Evolutionary conservation across 164 flowering plant genomes (phyloP), one percentile per base, ranked within the genome.

Genomic region (Stephania yunnanensis): DNA sequence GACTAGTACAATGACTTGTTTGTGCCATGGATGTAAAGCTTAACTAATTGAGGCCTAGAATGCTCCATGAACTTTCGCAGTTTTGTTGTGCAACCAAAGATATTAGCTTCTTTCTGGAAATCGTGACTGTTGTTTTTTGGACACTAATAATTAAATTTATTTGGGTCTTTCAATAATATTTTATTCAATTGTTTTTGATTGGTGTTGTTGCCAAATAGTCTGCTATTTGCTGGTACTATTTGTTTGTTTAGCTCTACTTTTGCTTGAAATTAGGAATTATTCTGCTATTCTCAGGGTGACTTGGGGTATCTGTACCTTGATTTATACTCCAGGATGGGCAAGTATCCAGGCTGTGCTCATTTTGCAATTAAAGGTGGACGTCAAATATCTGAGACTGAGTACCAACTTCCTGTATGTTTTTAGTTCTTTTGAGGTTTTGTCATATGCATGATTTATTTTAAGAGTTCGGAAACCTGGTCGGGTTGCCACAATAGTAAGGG

Each of bases 281-380:
- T 7, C 68, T 31, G 70, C 70, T 78, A 29, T 74, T 78, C 42
- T 44, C 89, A 95, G 99, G 99, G 99, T 70, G 97, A 91, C 73
- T 82, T 93, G 85, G 99, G 99, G 44, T 90, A 85, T 84, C 76
- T 95, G 10, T 95, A 93, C 86, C 93, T 96, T 79, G 99, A 96
- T 86, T 81, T 96, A 74, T 88, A 86, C 80, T 89, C 98, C 64
- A 90, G 99, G 81, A 81, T 85, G 73, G 93, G 90, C n/a, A 96
- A 94, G 74, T 93, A 88, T 83, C 94, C 97, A 46, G 92, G 94
- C 73, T 92, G 97, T 83, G 99, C 99, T 75, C 97, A 90, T 85
- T 96, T 92, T 91, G 91, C 98, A 55, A 91, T 96, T 58, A 92
- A 86, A 89, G 99, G 99, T 53, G 97, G 95, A 25, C 89, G 97